Conservation (phyloP, 345 rosid genomes). For the Physaria fendleri region DNA sequence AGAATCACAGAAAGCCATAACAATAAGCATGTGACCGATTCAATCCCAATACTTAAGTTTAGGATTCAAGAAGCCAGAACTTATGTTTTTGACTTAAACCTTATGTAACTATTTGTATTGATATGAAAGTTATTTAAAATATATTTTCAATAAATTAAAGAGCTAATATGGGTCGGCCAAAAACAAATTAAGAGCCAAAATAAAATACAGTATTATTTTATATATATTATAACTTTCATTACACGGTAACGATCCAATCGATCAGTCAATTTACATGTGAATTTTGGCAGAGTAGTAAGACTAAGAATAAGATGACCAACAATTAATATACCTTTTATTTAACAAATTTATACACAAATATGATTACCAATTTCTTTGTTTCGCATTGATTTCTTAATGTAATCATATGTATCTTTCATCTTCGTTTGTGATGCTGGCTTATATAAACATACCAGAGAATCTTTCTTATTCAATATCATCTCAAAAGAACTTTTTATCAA, state of each 20-base stretch:
- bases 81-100: background rate
- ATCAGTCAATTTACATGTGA: slow-evolving; percentile 14
- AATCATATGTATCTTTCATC: too few species aligned
- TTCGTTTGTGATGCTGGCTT: background rate
- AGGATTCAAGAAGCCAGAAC: background rate
- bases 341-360: too few species aligned
- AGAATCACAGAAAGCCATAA: background rate
- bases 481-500: background rate
- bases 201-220: background rate
- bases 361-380: too few species aligned
- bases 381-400: too few species aligned
- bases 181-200: background rate
- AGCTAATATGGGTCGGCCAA: background rate
- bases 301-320: background rate
- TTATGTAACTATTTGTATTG: background rate
- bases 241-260: slow-evolving; percentile 16
- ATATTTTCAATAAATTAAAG: slow-evolving; percentile 2
- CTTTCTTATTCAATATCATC: background rate
- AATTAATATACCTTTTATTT: background rate
- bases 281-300: background rate
- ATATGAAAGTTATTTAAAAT: background rate
- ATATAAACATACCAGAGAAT: background rate
- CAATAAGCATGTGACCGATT: background rate
- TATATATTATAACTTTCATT: background rate
- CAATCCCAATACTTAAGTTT: background rate